Evolutionary conservation across 2,329 filamentous ascomycete species (phyloP).

Genomic region (Xylariaceae sp.): DNA sequence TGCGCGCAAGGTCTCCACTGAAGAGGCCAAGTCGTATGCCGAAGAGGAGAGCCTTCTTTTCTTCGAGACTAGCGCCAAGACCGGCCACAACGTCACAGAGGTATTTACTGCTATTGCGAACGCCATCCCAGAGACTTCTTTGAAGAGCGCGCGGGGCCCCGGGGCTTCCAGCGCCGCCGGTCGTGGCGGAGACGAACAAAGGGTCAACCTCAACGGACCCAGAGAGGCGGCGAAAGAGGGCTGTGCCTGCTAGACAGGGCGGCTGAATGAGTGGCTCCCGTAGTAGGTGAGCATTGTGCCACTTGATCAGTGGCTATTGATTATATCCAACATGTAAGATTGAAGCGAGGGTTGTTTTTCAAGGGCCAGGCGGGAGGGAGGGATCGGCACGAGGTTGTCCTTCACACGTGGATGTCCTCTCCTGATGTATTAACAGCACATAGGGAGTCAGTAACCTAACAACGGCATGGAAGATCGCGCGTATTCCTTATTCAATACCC

Average conservation of each 20-base stretch:
- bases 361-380: background rate
- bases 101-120: conserved; percentile 98
- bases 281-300: conserved; percentile 13
- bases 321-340: conserved; percentile 30
- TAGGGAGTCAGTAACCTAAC: conserved; percentile 12
- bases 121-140: conserved; percentile 90
- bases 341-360: conserved; percentile 26
- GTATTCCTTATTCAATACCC: conserved; percentile 18
- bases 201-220: conserved; percentile 76
- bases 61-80: conserved; percentile 98
- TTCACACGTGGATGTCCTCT: conserved; percentile 23
- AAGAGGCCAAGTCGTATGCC: conserved; percentile 87
- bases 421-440: conserved; percentile 23
- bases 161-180: conserved; percentile 56
- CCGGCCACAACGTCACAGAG: conserved; percentile 85
- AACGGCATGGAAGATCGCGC: conserved; percentile 11
- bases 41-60: conserved; percentile 92
- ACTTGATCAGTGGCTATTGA: conserved; percentile 19
- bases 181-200: conserved; percentile 59
- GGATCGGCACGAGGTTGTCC: conserved; percentile 13
- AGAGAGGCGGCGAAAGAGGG: conserved; percentile 79
- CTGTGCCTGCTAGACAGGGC: conserved; percentile 68
- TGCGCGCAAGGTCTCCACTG: conserved; percentile 82
- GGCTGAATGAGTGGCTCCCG: conserved; percentile 5
- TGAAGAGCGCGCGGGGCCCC: conserved; percentile 80